Evolutionary conservation across 2,329 filamentous ascomycete species (phyloP), one percentile per base, ranked within the genome.

Genomic region (Aspergillus phoenicis): DNA sequence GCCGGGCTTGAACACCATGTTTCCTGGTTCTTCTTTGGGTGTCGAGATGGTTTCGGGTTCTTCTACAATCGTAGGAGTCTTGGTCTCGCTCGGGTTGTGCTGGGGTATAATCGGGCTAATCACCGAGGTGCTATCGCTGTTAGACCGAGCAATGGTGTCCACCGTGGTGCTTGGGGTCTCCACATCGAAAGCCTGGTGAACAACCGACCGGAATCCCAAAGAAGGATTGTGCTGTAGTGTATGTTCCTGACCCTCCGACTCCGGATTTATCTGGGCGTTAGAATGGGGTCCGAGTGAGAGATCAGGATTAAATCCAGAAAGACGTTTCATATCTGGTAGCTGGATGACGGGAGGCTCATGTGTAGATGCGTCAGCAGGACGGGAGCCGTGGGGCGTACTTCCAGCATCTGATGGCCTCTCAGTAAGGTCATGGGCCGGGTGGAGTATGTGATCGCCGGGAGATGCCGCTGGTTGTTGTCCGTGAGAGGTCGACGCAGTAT

Each of bases 131-230:
- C 86, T 87, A 62, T 83, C 83, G 60, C 86, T 89, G 65, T 88
- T 84, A 57, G 84, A 87, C 62, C 87, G 79, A 38, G 76, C 79
- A n/a, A 87, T 75, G 43, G 77, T 82, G 57, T 78, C 80, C n/a
- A 83, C 83, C 8, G 81, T 78, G 3, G 85, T 84, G 45, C 82
- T 77, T 5, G 80, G 79, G 39, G 85, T 84, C 62, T 86, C 82
- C 49, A 82, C 80, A 68, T 89, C 86, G 68, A 90, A 90, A 15
- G 87, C 87, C 70, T 88, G 84, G 66, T 89, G 80, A 4, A 90
- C 87, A 13, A 85, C 84, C 1, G 85, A 84, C 38, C 76, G 77
- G 68, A 86, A 86, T n/a, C 85, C 84, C 17, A 81, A 64, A 2
- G 84, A 85, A 3, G 81, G 78, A 62, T 84, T 81, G 63, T 83